Evolutionary conservation across 768 basidiomycete genomes (phyloP).

Genomic region (Tulasnella sp.): DNA sequence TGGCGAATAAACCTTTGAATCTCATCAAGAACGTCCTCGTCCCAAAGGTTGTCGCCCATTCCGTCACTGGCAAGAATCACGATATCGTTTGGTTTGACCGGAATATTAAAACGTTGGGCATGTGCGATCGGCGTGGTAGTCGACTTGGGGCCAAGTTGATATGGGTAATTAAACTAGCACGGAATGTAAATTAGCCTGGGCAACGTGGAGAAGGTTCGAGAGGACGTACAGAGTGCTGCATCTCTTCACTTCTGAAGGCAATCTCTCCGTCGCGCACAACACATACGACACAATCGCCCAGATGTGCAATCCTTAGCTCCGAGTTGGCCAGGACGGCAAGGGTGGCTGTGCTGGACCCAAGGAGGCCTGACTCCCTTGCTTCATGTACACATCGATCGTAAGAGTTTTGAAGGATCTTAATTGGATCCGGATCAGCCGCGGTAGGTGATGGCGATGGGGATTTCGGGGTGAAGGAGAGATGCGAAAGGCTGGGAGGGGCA

Average conservation of each 20-base stretch:
- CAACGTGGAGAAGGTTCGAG: neutral
- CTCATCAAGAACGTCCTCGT: constrained; percentile 76
- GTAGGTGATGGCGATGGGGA: constrained; percentile 18
- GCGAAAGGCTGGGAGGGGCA: neutral
- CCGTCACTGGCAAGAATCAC: constrained; percentile 75
- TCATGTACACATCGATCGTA: constrained; percentile 32
- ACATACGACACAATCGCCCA: constrained; percentile 83
- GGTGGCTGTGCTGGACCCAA: constrained; percentile 32
- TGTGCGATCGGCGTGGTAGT: constrained; percentile 47
- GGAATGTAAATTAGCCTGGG: neutral
- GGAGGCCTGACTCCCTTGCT: constrained; percentile 32
- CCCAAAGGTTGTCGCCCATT: constrained; percentile 78
- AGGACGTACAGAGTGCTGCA: constrained; percentile 72
- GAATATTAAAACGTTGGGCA: constrained; percentile 56
- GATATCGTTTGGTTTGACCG: constrained; percentile 58
- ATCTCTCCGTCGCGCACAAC: constrained; percentile 62
- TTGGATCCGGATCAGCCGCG: constrained; percentile 27
- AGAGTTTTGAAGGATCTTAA: constrained; percentile 34
- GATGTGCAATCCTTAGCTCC: constrained; percentile 66
- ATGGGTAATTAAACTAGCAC: constrained; percentile 46
- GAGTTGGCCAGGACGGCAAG: constrained; percentile 37
- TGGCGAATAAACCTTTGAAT: constrained; percentile 39
- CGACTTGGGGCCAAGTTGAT: constrained; percentile 49
- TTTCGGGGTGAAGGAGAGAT: neutral
- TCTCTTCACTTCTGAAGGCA: constrained; percentile 79